These are phyloP conservation scores for Solanum neorickii DNA, from an alignment of 257 asterid species.

Conservation along the genomic window DNA sequence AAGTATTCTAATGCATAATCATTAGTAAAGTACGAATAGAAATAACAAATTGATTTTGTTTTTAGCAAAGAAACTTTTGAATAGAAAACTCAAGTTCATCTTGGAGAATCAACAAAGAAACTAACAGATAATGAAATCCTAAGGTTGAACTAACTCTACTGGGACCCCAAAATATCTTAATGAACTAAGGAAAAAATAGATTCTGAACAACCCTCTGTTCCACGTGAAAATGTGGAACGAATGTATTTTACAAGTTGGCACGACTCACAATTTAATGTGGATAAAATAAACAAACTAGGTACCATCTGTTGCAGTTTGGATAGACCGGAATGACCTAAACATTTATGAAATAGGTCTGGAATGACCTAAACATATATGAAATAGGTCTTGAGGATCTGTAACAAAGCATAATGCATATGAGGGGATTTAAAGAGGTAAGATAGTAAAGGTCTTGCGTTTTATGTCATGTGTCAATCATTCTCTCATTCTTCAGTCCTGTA, in stretches of 20 bases:
- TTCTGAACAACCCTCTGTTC: neutral
- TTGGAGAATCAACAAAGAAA: neutral
- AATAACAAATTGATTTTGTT: neutral
- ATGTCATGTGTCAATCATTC: too few species aligned
- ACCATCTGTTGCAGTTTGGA: neutral
- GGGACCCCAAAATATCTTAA: neutral
- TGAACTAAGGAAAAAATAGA: neutral
- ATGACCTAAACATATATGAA: too few species aligned
- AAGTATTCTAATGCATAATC: neutral
- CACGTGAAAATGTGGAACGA: neutral
- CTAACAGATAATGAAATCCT: neutral
- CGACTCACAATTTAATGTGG: neutral
- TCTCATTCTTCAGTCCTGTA: too few species aligned
- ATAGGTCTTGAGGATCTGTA: neutral
- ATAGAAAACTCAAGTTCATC: neutral
- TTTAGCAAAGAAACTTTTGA: neutral
- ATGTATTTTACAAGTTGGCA: too few species aligned
- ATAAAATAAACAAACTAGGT: too few species aligned
- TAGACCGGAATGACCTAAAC: neutral
- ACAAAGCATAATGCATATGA: neutral
- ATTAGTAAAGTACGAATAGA: too few species aligned
- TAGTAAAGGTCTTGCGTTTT: too few species aligned
- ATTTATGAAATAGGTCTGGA: neutral
- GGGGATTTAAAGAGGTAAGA: neutral
- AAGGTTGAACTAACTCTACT: neutral